These are phyloP conservation scores for Plectosphaerella plurivora DNA, from an alignment of 2,329 filamentous ascomycete genomes.

Conservation along the genomic window DNA sequence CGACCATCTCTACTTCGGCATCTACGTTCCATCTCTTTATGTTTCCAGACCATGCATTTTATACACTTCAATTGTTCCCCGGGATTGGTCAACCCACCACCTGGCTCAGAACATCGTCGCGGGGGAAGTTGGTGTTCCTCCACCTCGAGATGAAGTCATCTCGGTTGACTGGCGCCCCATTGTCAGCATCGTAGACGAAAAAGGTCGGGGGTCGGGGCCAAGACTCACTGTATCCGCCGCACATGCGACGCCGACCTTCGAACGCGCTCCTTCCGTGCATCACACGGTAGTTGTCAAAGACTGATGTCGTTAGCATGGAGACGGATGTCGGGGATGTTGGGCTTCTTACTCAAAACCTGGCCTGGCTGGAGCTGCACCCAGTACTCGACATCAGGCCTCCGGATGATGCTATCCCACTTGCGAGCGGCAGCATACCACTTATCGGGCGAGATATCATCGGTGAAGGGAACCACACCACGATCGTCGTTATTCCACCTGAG, in stretches of 20 bases:
- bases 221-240: constrained; percentile 80
- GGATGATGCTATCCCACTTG: constrained; percentile 68
- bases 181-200: background rate
- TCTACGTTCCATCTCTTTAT: too few relatives aligned
- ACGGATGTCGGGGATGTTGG: background rate
- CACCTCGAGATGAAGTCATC: constrained; percentile 79
- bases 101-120: constrained; percentile 34
- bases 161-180: constrained; percentile 54
- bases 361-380: constrained; percentile 81
- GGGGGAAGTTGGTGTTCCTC: constrained; percentile 62
- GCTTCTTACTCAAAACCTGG: constrained; percentile 62
- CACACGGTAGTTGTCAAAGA: constrained; percentile 96
- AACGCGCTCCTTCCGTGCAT: constrained; percentile 84
- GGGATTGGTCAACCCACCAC: constrained; percentile 7
- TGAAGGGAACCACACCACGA: constrained; percentile 63
- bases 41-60: too few relatives aligned
- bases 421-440: constrained; percentile 78
- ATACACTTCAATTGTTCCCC: background rate
- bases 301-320: constrained; percentile 22
- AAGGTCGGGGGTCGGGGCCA: background rate
- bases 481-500: constrained; percentile 95
- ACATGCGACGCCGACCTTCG: constrained; percentile 79
- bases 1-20: too few relatives aligned
- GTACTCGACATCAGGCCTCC: constrained; percentile 61
- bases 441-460: constrained; percentile 37